Base-by-base conservation (phyloP, 768 basidiomycete species). In the Lactarius tabidus region DNA sequence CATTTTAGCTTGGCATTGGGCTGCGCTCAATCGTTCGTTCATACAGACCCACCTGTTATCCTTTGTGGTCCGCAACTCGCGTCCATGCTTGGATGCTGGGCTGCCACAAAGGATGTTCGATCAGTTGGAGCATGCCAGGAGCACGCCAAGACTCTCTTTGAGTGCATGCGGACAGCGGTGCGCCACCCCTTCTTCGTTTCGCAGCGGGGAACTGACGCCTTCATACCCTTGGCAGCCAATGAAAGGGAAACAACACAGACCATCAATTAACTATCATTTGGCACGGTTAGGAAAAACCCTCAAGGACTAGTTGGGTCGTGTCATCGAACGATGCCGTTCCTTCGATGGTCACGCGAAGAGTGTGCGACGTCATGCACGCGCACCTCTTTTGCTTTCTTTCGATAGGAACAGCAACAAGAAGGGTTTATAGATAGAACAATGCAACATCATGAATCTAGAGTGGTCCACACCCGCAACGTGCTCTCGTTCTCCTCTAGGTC, bases 231-330 rank as follows among this genome's bases (percentile, higher is more conserved):
- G 66, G 15, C 72, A 94, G 91, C 87, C 89, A 14, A 79, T 86
- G 72, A 80, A 82, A 57, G 85, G 85, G 66, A 91, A 87, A 73
- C 75, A 76, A 52, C 90, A 87, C 59, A 82, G 81, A 72, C 84
- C 93, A 38, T 86, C 89, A 38, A 93, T 95, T 79, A 95, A 95
- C 76, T 95, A 92, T 74, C 91, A 94, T 75, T 85, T 95, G 69
- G 87, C 90, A 70, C 85, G 91, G 74, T 80, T 93, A 67, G 82
- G 84, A 67, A 91, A 90, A 73, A 84, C 81, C 66, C 82, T 86
- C 70, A 89, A 89, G 81, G 48, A 62, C 51, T 62, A 54, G 12
- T 14, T 26, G 18, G 28, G 18, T 59, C 17, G 6, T 53, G 29
- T 31, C 6, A 43, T 23, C 57, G 14, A 53, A 26, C n/a, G 31